These are phyloP conservation scores for Globisporangium polare DNA, from an alignment of 352 stramenopile genomes.

Conservation along the genomic window DNA sequence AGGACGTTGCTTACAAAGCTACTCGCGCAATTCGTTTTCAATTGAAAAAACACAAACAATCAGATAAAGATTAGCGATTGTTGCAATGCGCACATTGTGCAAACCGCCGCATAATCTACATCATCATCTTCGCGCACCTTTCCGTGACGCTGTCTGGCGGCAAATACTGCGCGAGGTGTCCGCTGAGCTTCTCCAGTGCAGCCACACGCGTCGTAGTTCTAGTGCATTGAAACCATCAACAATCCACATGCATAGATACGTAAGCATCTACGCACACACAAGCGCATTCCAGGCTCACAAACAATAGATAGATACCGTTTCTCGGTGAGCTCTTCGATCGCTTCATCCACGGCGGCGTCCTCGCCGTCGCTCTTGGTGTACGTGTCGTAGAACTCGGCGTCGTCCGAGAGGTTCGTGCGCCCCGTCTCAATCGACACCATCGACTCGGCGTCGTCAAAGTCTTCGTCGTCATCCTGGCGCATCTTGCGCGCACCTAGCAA, in stretches of 20 bases:
- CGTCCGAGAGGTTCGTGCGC: conserved; percentile 54
- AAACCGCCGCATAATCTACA: not conserved
- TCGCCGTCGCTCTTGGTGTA: conserved; percentile 57
- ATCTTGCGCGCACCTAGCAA: conserved; percentile 43
- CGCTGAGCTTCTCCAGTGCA: conserved; percentile 62
- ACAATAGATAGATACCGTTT: conserved; percentile 41
- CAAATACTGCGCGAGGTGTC: conserved; percentile 64
- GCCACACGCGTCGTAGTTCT: conserved; percentile 73
- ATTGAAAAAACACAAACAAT: conserved; percentile 1
- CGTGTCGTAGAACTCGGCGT: conserved; percentile 66
- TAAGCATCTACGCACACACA: not conserved
- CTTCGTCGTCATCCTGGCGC: conserved; percentile 57
- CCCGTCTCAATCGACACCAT: conserved; percentile 68
- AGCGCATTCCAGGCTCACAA: not conserved
- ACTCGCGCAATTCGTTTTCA: conserved; percentile 9
- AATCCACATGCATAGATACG: not conserved
- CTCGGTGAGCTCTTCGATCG: conserved; percentile 75
- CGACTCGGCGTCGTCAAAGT: conserved; percentile 62
- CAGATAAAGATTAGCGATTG: not conserved
- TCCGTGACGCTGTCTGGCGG: conserved; percentile 62
- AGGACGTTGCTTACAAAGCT: conserved; percentile 78
- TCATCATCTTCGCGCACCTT: conserved; percentile 31
- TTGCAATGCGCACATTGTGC: not conserved
- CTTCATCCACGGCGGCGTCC: conserved; percentile 65
- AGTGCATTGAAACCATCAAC: not conserved